Base-by-base conservation (phyloP, 2,329 filamentous ascomycete species). In the Keithomyces neogunnii region DNA sequence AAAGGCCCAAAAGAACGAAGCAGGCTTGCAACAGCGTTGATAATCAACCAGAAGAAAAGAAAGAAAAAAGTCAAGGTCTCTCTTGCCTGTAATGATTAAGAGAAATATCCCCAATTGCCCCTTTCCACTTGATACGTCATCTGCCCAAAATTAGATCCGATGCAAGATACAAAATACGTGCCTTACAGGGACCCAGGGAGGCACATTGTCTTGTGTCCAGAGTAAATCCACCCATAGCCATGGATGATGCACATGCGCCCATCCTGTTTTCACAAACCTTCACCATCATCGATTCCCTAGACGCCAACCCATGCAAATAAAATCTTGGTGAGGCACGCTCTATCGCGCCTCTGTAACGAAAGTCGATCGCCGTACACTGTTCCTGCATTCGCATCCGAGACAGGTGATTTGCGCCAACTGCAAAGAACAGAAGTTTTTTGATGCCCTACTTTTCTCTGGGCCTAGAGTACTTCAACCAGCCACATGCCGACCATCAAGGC, bases 251-350 rank as follows among this genome's bases (percentile, higher is more conserved):
- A 29, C 3, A 30, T 44, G 40, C 26, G 26, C 7, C 19, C 19
- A 9, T 11, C 4, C 19, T 29, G 6, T 32, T 4, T 11, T 13
- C 3, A 46, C 31, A 5, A 29, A 5, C 40, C 44, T 3, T 13
- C 30, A 5, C 30, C 30, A 4, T 13, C 13, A 19, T 47, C 19
- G 13, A 40, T 26, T 40, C 33, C 35, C 47, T n/a, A 42, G 47
- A 48, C 47, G 47, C 47, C 47, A 32, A 42, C 26, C 29, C 45
- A 52, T 52, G 50, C 45, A 48, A 7, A 45, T 19, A 42, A 40
- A 43, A 51, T 19, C 13, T 32, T 32, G 28, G 39, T 43, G 13
- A 31, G 47, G n/a, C 30, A 32, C 39, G 38, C 47, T n/a, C 36
- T 19, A 9, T 48, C 28, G 38, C 31, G 39, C 33, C 11, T 33